Evolutionary conservation across 1,284 basidiomycete species (phyloP), one percentile per base, ranked within the genome.

Genomic region (Taiwanofungus camphoratus): DNA sequence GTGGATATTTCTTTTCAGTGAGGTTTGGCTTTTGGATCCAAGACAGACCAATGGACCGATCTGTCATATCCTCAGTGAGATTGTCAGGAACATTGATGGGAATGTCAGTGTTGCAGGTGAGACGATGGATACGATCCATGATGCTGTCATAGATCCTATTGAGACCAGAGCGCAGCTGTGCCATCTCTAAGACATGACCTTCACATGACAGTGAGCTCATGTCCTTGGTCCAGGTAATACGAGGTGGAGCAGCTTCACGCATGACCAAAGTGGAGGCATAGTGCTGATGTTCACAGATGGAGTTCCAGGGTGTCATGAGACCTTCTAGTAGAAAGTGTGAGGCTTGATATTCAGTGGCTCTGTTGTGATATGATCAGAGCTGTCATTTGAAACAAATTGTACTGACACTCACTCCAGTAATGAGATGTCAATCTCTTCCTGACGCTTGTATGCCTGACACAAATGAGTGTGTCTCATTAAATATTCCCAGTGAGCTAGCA

Each of bases 401-500:
- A 7, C 7, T n/a, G 32, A n/a, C 13, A 34, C 12, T n/a, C 6
- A 34, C 32, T 16, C 32, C 7, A 9, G 16, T 34, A 34, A 16
- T 9, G 8, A 16, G 15, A 9, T 16, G 7, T 18, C 15, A 31
- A 20, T 30, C 19, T 40, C 27, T 5, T 27, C 18, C 12, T 7
- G 2, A 40, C 15, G 38, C 5, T 9, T 3, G 4, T 18, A 3
- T 2, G 38, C 38, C 18, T 40, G 9, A 19, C 31, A 16, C 8
- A 40, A 20, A 20, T 40, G 38, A 7, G 31, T 16, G 26, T 29
- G 29, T 2, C 38, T 26, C 4, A 40, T 11, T 2, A 12, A 18
- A 19, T 40, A 40, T 29, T 40, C 38, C 38, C 38, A 40, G 12
- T 40, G 29, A 9, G 38, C 38, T 11, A 40, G 26, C 15, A 40